Evolutionary conservation across 306 rosid genomes (phyloP), one percentile per base, ranked within the genome.

Genomic region (Cucurbita maxima): DNA sequence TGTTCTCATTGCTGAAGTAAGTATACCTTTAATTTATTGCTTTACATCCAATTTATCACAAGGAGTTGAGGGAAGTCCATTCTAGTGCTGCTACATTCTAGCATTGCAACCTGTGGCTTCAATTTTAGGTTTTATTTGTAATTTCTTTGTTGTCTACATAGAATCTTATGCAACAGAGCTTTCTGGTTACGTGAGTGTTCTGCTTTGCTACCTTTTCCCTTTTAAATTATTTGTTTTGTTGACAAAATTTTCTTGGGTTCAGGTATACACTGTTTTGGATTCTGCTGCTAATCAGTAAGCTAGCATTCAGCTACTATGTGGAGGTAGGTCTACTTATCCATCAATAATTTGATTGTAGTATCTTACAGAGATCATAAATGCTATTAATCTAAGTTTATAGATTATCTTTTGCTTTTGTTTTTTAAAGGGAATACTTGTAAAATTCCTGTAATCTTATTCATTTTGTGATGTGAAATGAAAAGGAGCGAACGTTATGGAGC

Each of bases 181-280:
- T 20, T n/a, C 55, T 55, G 60, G 66, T 53, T 72, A 52, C n/a
- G 0, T 18, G 12, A 22, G 52, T 72, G 36, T 72, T 48, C 25
- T 69, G 20, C 9, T 34, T 51, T 70, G 12, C 74, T 70, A 48
- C 43, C 74, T 34, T 50, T 48, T 51, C 41, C 10, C 45, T 11
- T 51, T 51, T 68, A 36, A 58, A 34, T 34, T 34, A 14, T 30
- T 30, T 59, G 15, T 38, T 74, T 34, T 68, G 53, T 5, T 53
- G 47, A 76, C 70, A 47, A 59, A 76, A 76, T 58, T 68, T 77
- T 75, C 70, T 66, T 85, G 68, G 83, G 77, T 54, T 74, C 86
- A 94, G 99, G 82, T 95, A 95, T 84, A 86, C 99, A 11, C 76
- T 95, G 72, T 95, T 95, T 71, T 95, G 99, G 99, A 84, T 88